These are phyloP conservation scores for Exophiala spinifera DNA, from an alignment of 2,329 filamentous ascomycete species.

Conservation along the genomic window DNA sequence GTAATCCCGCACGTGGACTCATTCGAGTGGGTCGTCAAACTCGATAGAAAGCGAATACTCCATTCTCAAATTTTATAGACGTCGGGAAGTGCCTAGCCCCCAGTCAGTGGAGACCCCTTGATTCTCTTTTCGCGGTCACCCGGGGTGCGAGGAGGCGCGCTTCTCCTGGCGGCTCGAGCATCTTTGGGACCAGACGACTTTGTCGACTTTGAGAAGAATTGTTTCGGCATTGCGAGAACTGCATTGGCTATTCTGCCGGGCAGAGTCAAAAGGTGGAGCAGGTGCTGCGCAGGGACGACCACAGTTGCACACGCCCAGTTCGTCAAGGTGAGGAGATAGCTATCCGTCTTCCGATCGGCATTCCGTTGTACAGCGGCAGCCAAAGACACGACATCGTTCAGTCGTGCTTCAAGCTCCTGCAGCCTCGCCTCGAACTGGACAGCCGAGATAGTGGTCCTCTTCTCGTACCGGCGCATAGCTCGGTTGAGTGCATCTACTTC, in stretches of 20 bases:
- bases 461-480: conserved; percentile 87
- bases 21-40: too few species aligned
- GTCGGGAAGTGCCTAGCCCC: neutral
- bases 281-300: conserved; percentile 37
- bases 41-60: too few species aligned
- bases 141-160: neutral
- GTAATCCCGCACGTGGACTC: too few species aligned
- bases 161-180: conserved; percentile 7
- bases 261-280: conserved; percentile 32
- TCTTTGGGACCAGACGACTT: conserved; percentile 10
- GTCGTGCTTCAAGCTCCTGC: conserved; percentile 64
- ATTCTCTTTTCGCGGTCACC: neutral
- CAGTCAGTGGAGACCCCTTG: neutral
- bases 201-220: conserved; percentile 10
- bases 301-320: conserved; percentile 38
- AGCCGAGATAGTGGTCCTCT: conserved; percentile 72
- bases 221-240: conserved; percentile 12
- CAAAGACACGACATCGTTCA: conserved; percentile 76
- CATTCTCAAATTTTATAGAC: too few species aligned
- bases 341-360: conserved; percentile 28
- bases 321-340: conserved; percentile 33
- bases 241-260: conserved; percentile 31
- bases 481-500: conserved; percentile 86
- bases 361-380: conserved; percentile 63
- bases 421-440: conserved; percentile 75